Evolutionary conservation across 345 rosid genomes (phyloP).

Genomic region (Boechera retrofracta): DNA sequence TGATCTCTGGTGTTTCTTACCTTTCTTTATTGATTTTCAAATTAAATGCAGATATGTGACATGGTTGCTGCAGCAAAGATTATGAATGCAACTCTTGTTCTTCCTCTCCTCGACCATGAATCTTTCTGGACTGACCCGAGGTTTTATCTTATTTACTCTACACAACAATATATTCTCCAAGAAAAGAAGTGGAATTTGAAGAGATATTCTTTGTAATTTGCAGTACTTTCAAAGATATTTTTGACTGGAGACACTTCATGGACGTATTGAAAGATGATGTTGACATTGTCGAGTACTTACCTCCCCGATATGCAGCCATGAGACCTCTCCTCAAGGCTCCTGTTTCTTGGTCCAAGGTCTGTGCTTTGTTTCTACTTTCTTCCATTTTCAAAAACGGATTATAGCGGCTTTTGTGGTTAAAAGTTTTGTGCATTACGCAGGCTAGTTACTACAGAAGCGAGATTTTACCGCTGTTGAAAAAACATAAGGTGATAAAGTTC

Average conservation of each 20-base stretch:
- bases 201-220: conserved; percentile 18
- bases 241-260: conserved; percentile 95
- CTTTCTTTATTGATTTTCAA: conserved; percentile 24
- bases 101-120: conserved; percentile 93
- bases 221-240: conserved; percentile 95
- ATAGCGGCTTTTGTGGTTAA: neutral
- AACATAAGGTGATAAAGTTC: conserved; percentile 82
- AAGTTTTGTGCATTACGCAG: conserved; percentile 47
- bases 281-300: conserved; percentile 82
- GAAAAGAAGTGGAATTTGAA: conserved; percentile 17
- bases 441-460: conserved; percentile 90
- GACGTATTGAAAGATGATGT: conserved; percentile 72
- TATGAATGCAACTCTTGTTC: conserved; percentile 97
- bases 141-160: conserved; percentile 37
- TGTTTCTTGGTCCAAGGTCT: conserved; percentile 98
- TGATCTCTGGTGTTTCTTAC: conserved; percentile 10
- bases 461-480: conserved; percentile 69
- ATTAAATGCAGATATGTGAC: conserved; percentile 80
- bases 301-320: conserved; percentile 53
- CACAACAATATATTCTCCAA: neutral
- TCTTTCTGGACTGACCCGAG: conserved; percentile 99
- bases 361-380: conserved; percentile 26
- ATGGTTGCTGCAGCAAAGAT: conserved; percentile 97
- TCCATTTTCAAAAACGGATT: neutral
- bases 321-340: conserved; percentile 87